Evolutionary conservation across 768 basidiomycete genomes (phyloP), one percentile per base, ranked within the genome.

Genomic region (Naganishia kalamii): DNA sequence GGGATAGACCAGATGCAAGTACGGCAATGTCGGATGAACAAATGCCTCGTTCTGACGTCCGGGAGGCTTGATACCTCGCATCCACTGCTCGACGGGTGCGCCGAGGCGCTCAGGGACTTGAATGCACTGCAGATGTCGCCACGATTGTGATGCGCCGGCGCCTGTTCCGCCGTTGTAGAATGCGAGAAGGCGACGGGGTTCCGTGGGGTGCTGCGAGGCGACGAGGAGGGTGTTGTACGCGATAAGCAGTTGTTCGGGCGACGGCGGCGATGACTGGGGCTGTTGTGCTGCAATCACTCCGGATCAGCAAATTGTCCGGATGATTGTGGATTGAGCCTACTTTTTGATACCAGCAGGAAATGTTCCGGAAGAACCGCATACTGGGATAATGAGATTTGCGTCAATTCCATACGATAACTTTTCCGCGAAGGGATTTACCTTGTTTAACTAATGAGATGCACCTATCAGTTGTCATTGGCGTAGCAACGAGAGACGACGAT

Each of bases 121-220:
- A 35, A 93, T 77, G 68, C 93, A 87, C 75, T 94, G 92, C n/a
- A 93, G 69, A 74, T 96, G 92, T 72, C 93, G 91, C 79, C 93
- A 91, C 1, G 83, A 81, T 78, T 96, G 92, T 74, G 90, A 92
- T 12, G 92, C 91, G 29, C 92, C 92, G 64, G 69, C 73, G n/a
- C 60, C 68, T 30, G 21, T 75, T 83, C 73, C 76, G 85, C 92
- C 94, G 69, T 97, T 97, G 78, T 92, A 96, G 79, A 96, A 96
- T 0, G 88, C 89, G 63, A 96, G 84, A 63, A 87, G 52, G n/a
- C 67, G 68, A 15, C 68, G 49, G 5, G 73, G 81, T 35, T 79
- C 81, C 65, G 81, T 82, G 15, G 70, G 72, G 80, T 81, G 68
- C 70, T 84, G 83, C 44, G 82, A 81, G 47, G 86, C 90, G 3